These are phyloP conservation scores for Pleoardoris graminearum DNA, from an alignment of 2,329 filamentous ascomycete genomes.

Conservation along the genomic window DNA sequence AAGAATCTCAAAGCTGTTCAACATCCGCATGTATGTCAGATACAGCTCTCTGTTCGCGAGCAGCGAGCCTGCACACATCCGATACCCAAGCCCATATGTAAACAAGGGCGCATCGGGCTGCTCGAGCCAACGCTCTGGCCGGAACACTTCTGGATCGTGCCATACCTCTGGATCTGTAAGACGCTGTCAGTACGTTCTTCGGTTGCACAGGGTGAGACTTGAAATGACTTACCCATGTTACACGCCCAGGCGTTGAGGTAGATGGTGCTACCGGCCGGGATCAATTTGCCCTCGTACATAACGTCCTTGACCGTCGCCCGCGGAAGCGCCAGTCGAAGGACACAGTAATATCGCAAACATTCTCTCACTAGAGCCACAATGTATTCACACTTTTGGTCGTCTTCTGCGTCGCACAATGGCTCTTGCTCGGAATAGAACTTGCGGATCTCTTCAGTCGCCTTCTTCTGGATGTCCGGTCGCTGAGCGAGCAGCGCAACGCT, in stretches of 20 bases:
- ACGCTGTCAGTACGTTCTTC: conserved; percentile 5
- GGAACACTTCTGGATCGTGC: conserved; percentile 61
- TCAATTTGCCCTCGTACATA: conserved; percentile 59
- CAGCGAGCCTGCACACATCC: conserved; percentile 68
- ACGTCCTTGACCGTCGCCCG: conserved; percentile 64
- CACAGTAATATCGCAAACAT: conserved; percentile 64
- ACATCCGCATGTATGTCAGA: conserved; percentile 63
- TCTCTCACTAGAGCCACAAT: conserved; percentile 66
- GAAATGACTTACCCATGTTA: conserved; percentile 63
- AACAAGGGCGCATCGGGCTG: conserved; percentile 66
- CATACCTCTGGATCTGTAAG: conserved; percentile 57
- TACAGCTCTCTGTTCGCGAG: conserved; percentile 69
- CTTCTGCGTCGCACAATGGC: conserved; percentile 62
- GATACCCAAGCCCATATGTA: conserved; percentile 67
- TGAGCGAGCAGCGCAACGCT: conserved; percentile 63
- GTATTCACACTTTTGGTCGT: conserved; percentile 67
- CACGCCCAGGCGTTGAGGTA: conserved; percentile 71
- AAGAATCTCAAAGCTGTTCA: conserved; percentile 64
- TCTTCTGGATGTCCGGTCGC: conserved; percentile 64
- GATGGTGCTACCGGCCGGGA: conserved; percentile 65
- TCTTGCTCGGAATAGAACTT: conserved; percentile 57
- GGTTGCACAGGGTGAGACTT: neutral
- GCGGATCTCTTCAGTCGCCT: conserved; percentile 60
- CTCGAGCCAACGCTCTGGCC: conserved; percentile 65
- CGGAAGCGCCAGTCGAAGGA: conserved; percentile 65